Percentiles rank a stretch among this genome's conserved stretches.
Conservation (phyloP, 2,329 filamentous ascomycete genomes). For the Pleoardoris graminearum region DNA sequence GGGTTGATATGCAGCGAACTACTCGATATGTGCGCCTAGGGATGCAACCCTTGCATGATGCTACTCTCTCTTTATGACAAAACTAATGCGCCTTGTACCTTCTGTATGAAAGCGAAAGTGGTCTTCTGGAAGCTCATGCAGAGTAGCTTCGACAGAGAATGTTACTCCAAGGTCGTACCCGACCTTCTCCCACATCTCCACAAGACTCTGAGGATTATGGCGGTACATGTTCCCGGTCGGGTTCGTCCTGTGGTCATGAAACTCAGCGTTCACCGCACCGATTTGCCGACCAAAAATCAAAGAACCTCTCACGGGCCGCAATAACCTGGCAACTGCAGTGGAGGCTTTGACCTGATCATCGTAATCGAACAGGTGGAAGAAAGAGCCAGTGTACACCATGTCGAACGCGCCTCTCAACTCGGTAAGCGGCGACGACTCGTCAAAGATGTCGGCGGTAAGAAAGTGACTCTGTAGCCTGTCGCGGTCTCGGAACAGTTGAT, state of each 20-base stretch:
- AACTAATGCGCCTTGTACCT: slow-evolving; percentile 26
- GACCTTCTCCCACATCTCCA: slow-evolving; percentile 46
- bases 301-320: slow-evolving; percentile 47
- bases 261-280: slow-evolving; percentile 37
- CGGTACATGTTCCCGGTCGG: slow-evolving; percentile 27
- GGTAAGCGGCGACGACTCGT: slow-evolving; percentile 29
- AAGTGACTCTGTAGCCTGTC: slow-evolving; percentile 54
- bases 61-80: slow-evolving; percentile 28
- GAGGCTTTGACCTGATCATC: slow-evolving; percentile 38
- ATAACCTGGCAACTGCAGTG: slow-evolving; percentile 37
- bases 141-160: slow-evolving; percentile 25
- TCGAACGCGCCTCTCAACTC: slow-evolving; percentile 38
- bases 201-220: slow-evolving; percentile 43
- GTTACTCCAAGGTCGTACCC: slow-evolving; percentile 35
- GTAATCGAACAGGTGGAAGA: slow-evolving; percentile 49
- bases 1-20: slow-evolving; percentile 1
- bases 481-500: slow-evolving; percentile 36
- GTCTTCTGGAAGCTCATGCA: slow-evolving; percentile 12
- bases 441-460: slow-evolving; percentile 56
- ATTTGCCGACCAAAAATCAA: slow-evolving; percentile 59
- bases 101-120: slow-evolving; percentile 17
- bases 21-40: background rate
- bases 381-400: slow-evolving; percentile 47
- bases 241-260: slow-evolving; percentile 17
- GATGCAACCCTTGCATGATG: slow-evolving; percentile 1